Percentiles rank a stretch among this genome's conserved stretches.
phyloP scores from a whole-genome alignment of 257 asterid species.

The Fraxinus cuspidata region DNA sequence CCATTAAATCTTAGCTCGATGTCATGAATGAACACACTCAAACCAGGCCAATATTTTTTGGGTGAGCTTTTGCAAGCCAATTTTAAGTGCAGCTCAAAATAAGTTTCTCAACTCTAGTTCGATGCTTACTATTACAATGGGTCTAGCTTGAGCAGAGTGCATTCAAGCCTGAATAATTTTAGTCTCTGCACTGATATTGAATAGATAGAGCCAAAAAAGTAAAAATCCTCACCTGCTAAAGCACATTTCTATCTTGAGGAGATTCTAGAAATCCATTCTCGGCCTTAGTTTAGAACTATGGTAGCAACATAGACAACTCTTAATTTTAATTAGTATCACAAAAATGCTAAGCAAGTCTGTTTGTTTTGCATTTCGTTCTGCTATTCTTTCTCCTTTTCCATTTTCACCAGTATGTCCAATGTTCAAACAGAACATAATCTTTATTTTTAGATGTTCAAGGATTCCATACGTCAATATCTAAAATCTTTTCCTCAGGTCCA shows the following conservation, averaged over 20 bases:
- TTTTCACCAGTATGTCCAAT: conserved; percentile 5
- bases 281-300: neutral
- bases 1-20: neutral
- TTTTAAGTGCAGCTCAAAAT: neutral
- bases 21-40: neutral
- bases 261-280: neutral
- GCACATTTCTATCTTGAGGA: conserved; percentile 9
- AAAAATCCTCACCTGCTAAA: neutral
- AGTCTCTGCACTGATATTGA: neutral
- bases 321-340: neutral
- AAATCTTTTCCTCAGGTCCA: neutral
- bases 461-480: neutral
- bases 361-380: neutral
- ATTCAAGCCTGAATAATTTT: neutral
- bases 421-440: neutral
- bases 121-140: neutral
- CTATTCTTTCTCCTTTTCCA: neutral
- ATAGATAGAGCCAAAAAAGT: neutral
- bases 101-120: neutral
- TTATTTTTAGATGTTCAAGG: neutral
- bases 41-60: neutral
- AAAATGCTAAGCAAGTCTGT: neutral
- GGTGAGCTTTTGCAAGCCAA: neutral
- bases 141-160: neutral
- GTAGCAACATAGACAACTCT: neutral